Evolutionary conservation across 1,284 basidiomycete species (phyloP).

Genomic region (Melampsora abietis-canadensis): DNA sequence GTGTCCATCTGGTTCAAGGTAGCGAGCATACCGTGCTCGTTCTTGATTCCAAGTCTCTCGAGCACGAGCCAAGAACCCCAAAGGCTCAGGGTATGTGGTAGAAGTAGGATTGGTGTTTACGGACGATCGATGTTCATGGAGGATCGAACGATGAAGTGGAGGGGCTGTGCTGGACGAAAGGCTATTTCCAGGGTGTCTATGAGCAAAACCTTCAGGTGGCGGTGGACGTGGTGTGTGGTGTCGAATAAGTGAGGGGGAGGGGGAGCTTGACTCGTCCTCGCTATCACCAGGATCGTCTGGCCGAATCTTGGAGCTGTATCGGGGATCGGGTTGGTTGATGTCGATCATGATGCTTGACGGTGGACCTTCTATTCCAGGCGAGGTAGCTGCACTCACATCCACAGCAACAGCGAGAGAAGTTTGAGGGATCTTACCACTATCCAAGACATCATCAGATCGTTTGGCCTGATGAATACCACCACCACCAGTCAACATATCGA

Average conservation of each 20-base stretch:
- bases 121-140: conserved; percentile 39
- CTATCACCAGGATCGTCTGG: neutral
- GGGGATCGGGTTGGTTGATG: neutral
- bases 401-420: neutral
- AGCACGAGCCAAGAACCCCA: neutral
- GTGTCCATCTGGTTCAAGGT: neutral
- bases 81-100: neutral
- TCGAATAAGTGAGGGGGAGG: conserved; percentile 38
- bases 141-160: conserved; percentile 15
- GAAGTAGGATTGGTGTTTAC: conserved; percentile 10
- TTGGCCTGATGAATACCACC: neutral
- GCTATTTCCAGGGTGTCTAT: neutral
- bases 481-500: conserved; percentile 6
- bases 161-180: neutral
- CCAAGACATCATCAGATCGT: neutral
- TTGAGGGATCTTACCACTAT: neutral
- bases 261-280: conserved; percentile 14
- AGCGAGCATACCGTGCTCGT: conserved; percentile 10
- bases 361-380: neutral
- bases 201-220: conserved; percentile 4
- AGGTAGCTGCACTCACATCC: neutral
- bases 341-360: conserved; percentile 1
- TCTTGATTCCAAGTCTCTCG: conserved; percentile 35
- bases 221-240: conserved; percentile 8
- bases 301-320: neutral